Percentiles rank a stretch among this genome's conserved stretches.
Conservation (phyloP, 805 yeast species). For the Nakazawaea pomicola region DNA sequence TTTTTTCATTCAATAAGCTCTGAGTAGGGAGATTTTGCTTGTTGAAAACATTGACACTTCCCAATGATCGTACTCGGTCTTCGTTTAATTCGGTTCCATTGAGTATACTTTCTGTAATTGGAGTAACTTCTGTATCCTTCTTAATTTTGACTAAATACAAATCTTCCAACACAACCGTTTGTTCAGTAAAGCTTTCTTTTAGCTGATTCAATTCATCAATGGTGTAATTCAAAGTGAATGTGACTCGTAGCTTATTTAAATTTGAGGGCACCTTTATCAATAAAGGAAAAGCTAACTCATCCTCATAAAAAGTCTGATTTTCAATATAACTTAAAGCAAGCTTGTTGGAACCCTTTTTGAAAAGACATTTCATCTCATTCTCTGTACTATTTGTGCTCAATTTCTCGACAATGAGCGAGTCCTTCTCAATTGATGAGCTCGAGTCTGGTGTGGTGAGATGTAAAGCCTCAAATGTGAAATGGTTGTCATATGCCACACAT, state of each 20-base stretch:
- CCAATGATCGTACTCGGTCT: neutral
- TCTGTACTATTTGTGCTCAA: too few relatives aligned
- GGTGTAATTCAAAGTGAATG: neutral
- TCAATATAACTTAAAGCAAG: slow-evolving; percentile 1
- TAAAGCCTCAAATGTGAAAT: neutral
- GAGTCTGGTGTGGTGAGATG: neutral
- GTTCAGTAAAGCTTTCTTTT: neutral
- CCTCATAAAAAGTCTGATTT: neutral
- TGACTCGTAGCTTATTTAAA: neutral
- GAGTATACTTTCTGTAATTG: neutral
- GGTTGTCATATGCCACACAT: neutral
- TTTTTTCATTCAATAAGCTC: neutral
- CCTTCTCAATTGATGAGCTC: too few relatives aligned
- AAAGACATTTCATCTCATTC: neutral
- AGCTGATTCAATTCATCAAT: neutral
- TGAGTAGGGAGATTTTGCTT: neutral
- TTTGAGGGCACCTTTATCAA: neutral
- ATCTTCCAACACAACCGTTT: neutral
- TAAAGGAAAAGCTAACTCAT: slow-evolving; percentile 5
- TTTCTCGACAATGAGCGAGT: too few relatives aligned
- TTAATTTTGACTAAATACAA: slow-evolving; percentile 1
- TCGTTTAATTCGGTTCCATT: neutral
- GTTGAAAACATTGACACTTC: neutral
- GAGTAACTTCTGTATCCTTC: slow-evolving; percentile 1
- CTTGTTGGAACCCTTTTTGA: neutral